Evolutionary conservation across 2,329 filamentous ascomycete genomes (phyloP), one percentile per base, ranked within the genome.

Genomic region (Aspergillus nomiae): DNA sequence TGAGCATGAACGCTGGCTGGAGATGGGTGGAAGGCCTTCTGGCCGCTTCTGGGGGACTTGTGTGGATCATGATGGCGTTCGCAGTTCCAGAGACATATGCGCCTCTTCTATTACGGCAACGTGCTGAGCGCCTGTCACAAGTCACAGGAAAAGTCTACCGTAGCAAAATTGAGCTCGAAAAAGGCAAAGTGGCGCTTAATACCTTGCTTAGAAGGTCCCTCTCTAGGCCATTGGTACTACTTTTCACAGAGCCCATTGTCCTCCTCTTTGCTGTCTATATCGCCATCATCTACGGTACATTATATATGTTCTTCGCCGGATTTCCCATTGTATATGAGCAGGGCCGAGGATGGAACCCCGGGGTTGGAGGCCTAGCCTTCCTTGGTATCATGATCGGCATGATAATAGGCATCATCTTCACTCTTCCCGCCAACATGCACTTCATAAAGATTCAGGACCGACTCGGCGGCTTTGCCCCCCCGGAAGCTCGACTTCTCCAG

Each of bases 261-360:
- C 32, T 59, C 14, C 56, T 63, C 12, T 51, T 59, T 21, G 56
- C 61, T 8, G 30, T 59, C 24, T 63, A 63, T 19, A 59, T 63
- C 41, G 61, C 61, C 51, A 63, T 63, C 24, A 55, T 63, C 24
- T 63, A 59, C 41, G 61, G 61, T 19, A 63, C 61, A 2, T 28
- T 63, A 9, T 63, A 63, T 51, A 59, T 63, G 56, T 55, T 63
- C 61, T 59, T 63, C 38, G 41, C 48, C 30, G 61, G 56, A 21
- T 59, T 59, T 19, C 61, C 61, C 14, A 59, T 63, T 34, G 61
- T 63, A 51, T 63, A 59, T 24, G 50, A 63, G 21, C 36, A 59
- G 11, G 28, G 28, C 5, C 61, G 61, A 41, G 61, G 59, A 12
- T 60, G 59, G 59, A 56, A 45, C 28, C 53, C 50, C 4, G 59